Base-by-base conservation (phyloP, 1,284 basidiomycete genomes). In the Mrakiaceae sp. region DNA sequence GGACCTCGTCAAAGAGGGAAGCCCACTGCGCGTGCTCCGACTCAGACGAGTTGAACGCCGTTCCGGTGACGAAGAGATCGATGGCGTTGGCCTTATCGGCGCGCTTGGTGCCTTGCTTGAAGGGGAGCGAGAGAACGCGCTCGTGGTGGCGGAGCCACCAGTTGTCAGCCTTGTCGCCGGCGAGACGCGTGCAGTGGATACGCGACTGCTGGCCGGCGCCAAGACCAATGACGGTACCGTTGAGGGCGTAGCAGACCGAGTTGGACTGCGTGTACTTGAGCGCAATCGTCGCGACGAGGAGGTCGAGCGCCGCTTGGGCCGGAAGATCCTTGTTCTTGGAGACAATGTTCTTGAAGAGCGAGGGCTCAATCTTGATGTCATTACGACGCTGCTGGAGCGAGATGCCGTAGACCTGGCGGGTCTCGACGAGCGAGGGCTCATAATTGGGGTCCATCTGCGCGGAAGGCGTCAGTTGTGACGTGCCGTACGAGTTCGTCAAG, bases 211-310 rank as follows among this genome's bases (percentile, higher is more conserved):
- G 95, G 12, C 96, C 95, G 0, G 96, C 96, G 61, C 95, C 95
- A 60, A 98, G 87, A 64, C 96, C 96, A 72, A 99, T 84, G 74
- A 97, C 88, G 47, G 92, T 86, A 49, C 95, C 96, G 74, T 87
- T 87, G 72, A 88, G 87, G 2, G 95, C 92, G 77, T 98, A 99
- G 60, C 94, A 90, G 62, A 99, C 96, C 70, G 90, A 94, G 83
- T 98, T 98, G 67, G 94, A 98, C 77, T 98, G 96, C 0, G 95
- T 99, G 81, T 98, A 98, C 78, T 98, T 99, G 73, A 98, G 83
- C 1, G 95, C 88, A 48, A 98, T 86, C 3, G 94, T 98, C 16
- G 96, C 96, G 63, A 96, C 88, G 70, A 93, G 90, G 65, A 97
- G 80, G 75, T 96, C 93, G 42, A 83, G 89, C 64, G 89, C 72